Evolutionary conservation across 2,329 filamentous ascomycete species (phyloP).

Genomic region (Incumbomyces lentus): DNA sequence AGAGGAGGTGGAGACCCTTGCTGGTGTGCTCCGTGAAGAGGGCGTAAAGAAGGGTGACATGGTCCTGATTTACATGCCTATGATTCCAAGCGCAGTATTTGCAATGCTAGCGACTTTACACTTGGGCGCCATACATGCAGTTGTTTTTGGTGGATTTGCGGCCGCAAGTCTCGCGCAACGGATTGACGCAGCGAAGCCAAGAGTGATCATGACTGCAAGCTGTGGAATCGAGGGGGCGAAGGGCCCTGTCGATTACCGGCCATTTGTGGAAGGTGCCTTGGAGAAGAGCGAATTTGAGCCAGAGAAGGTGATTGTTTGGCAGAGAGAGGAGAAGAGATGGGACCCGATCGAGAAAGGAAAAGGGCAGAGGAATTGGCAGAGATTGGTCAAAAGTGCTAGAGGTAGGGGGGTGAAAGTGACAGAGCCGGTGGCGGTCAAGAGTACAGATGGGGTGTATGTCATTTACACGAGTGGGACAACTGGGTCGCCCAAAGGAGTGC

Average conservation of each 20-base stretch:
- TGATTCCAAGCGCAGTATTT: constrained; percentile 83
- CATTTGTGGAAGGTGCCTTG: constrained; percentile 65
- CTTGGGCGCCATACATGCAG: constrained; percentile 77
- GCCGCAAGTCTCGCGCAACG: constrained; percentile 71
- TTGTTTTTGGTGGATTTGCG: constrained; percentile 90
- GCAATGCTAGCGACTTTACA: constrained; percentile 73
- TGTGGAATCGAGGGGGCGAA: constrained; percentile 86
- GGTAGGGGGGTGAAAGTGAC: constrained; percentile 54
- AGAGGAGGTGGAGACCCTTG: constrained; percentile 68
- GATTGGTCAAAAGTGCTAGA: constrained; percentile 59
- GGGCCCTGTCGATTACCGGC: constrained; percentile 65
- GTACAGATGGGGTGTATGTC: constrained; percentile 73
- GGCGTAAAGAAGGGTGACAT: constrained; percentile 76
- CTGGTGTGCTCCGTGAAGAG: constrained; percentile 70
- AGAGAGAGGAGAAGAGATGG: constrained; percentile 69
- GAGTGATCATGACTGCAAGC: constrained; percentile 72
- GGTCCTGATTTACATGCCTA: constrained; percentile 91
- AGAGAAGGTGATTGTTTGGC: constrained; percentile 65
- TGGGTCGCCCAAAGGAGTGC: constrained; percentile 69
- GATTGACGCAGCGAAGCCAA: constrained; percentile 71
- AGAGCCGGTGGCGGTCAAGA: constrained; percentile 65
- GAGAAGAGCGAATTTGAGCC: constrained; percentile 61
- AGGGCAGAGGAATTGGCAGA: constrained; percentile 71
- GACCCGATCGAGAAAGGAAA: constrained; percentile 53
- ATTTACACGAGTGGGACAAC: constrained; percentile 84